These are phyloP conservation scores for Teunomyces kruisii DNA, from an alignment of 805 yeast species.

Conservation along the genomic window DNA sequence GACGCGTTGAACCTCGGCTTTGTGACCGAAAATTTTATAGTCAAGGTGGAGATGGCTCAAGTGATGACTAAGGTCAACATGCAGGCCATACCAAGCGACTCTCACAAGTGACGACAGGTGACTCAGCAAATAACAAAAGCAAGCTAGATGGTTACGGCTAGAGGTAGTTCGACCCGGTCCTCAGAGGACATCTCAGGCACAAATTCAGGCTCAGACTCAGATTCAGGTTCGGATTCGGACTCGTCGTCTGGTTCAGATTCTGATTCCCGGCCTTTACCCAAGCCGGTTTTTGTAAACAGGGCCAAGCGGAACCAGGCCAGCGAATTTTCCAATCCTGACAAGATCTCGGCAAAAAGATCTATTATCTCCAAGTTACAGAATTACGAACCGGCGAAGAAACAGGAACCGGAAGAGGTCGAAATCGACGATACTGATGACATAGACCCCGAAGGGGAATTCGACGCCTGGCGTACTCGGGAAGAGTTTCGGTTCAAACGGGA, in stretches of 20 bases:
- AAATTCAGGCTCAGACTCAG: background rate
- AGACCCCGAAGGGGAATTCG: constrained; percentile 48
- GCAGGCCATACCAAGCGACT: background rate
- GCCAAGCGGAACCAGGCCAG: background rate
- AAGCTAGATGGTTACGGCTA: background rate
- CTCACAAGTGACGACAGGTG: background rate
- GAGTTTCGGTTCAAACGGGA: constrained; percentile 39
- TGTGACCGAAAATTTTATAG: background rate
- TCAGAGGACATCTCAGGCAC: background rate
- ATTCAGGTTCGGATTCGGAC: constrained; percentile 1
- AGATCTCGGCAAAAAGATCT: background rate
- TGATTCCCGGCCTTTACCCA: constrained; percentile 4
- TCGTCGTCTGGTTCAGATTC: constrained; percentile 8
- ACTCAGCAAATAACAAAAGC: background rate
- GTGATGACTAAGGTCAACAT: background rate
- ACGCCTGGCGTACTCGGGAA: constrained; percentile 43
- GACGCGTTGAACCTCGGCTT: constrained; percentile 2
- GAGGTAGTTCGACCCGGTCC: background rate
- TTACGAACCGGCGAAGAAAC: background rate
- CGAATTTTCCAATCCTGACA: background rate
- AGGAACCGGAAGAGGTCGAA: constrained; percentile 15
- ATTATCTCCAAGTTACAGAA: constrained; percentile 1
- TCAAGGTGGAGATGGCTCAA: background rate
- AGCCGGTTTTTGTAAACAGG: constrained; percentile 8
- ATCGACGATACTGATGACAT: constrained; percentile 61